Percentiles rank a stretch among this genome's conserved stretches.
Evolutionary conservation across 1,139 yeast genomes (phyloP).

Genomic region (Trichomonascaceae sp.): DNA sequence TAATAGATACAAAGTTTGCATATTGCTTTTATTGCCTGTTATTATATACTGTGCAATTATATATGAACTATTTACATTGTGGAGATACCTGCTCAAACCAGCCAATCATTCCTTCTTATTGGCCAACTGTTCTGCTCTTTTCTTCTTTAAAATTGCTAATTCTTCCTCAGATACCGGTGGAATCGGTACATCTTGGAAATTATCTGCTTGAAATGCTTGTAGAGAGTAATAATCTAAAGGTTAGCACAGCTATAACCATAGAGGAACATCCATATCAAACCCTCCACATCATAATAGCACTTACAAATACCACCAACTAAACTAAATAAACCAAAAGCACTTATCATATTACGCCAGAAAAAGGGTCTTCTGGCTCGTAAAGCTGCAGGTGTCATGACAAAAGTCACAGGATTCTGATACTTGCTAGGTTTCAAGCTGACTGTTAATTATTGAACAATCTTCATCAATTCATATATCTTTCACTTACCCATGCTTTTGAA

Average conservation of each 20-base stretch:
- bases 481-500: background rate
- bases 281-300: constrained; percentile 7
- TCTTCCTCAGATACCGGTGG: constrained; percentile 85
- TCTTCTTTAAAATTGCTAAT: constrained; percentile 48
- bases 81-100: background rate
- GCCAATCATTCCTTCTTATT: background rate
- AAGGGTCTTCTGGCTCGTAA: constrained; percentile 83
- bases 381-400: constrained; percentile 91
- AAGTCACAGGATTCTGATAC: constrained; percentile 71
- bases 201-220: constrained; percentile 67
- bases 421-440: constrained; percentile 32
- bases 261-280: background rate
- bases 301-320: constrained; percentile 63
- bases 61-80: background rate
- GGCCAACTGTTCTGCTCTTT: constrained; percentile 14
- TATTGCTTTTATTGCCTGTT: background rate
- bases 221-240: constrained; percentile 53
- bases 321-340: constrained; percentile 52
- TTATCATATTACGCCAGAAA: constrained; percentile 66
- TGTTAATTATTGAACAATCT: background rate
- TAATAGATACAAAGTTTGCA: too few relatives aligned
- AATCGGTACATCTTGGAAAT: constrained; percentile 83
- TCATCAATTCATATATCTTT: background rate
- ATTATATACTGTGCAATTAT: background rate
- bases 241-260: background rate